Evolutionary conservation across 805 yeast genomes (phyloP).

Genomic region (Ogataea paraovalis): DNA sequence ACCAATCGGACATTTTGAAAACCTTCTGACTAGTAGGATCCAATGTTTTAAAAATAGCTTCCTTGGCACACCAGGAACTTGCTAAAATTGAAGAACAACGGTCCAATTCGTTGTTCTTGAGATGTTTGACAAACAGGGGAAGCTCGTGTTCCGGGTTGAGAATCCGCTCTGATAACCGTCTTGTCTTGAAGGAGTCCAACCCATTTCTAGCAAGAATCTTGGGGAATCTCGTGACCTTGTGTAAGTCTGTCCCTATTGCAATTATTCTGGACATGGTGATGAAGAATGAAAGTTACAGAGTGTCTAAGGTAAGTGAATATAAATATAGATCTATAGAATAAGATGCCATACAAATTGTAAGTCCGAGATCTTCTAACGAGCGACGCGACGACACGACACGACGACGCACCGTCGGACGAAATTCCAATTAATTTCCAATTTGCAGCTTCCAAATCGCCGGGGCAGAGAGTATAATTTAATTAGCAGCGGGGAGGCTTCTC

Average conservation of each 20-base stretch:
- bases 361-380: too few species aligned
- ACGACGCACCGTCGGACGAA: too few species aligned
- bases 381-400: too few species aligned
- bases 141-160: constrained; percentile 44
- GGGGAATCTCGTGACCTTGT: constrained; percentile 43
- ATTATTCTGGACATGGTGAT: constrained; percentile 27
- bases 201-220: constrained; percentile 36
- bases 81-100: constrained; percentile 40
- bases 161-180: constrained; percentile 42
- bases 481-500: too few species aligned
- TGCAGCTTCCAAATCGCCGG: too few species aligned
- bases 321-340: too few species aligned
- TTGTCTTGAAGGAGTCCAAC: constrained; percentile 30
- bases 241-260: constrained; percentile 58
- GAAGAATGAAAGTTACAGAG: too few species aligned
- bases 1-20: constrained; percentile 62
- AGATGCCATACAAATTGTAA: too few species aligned
- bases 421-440: too few species aligned
- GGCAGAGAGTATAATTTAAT: too few species aligned
- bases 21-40: constrained; percentile 42
- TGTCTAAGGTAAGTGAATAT: too few species aligned
- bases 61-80: constrained; percentile 70
- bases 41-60: constrained; percentile 65
- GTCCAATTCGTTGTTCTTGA: constrained; percentile 16
- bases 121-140: constrained; percentile 30